phyloP scores from a whole-genome alignment of 2,329 filamentous ascomycete genomes.

The Nemania bipapillata region DNA sequence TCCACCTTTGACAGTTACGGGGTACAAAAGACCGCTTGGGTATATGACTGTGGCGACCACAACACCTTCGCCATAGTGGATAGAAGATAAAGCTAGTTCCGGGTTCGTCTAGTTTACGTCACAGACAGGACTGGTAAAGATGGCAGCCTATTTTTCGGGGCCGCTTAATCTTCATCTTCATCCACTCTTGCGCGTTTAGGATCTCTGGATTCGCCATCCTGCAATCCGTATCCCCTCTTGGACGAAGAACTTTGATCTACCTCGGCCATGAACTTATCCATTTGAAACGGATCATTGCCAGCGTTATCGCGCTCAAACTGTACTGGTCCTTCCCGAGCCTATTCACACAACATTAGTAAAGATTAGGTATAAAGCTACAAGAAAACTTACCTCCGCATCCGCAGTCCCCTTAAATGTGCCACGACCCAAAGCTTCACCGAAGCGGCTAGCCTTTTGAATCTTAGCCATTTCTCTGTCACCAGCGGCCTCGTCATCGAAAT shows the following conservation, averaged over 20 bases:
- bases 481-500: conserved; percentile 79
- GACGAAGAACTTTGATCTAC: conserved; percentile 70
- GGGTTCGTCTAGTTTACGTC: too few relatives aligned
- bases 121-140: background rate
- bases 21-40: background rate
- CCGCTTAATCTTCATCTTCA: conserved; percentile 63
- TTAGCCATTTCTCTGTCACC: conserved; percentile 86
- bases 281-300: conserved; percentile 83
- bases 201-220: conserved; percentile 69
- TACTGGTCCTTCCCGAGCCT: conserved; percentile 88
- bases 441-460: conserved; percentile 85
- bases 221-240: conserved; percentile 80
- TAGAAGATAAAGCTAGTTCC: background rate
- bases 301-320: conserved; percentile 89
- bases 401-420: conserved; percentile 91
- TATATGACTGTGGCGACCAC: conserved; percentile 1
- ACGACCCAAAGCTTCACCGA: conserved; percentile 84
- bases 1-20: background rate
- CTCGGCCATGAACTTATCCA: conserved; percentile 91
- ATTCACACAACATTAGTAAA: conserved; percentile 49
- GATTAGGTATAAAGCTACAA: conserved; percentile 13
- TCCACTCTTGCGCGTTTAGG: conserved; percentile 82
- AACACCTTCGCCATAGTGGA: background rate
- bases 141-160: conserved; percentile 12
- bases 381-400: conserved; percentile 75